Base-by-base conservation (phyloP, 1,284 basidiomycete genomes). In the Marasmius fiardii region DNA sequence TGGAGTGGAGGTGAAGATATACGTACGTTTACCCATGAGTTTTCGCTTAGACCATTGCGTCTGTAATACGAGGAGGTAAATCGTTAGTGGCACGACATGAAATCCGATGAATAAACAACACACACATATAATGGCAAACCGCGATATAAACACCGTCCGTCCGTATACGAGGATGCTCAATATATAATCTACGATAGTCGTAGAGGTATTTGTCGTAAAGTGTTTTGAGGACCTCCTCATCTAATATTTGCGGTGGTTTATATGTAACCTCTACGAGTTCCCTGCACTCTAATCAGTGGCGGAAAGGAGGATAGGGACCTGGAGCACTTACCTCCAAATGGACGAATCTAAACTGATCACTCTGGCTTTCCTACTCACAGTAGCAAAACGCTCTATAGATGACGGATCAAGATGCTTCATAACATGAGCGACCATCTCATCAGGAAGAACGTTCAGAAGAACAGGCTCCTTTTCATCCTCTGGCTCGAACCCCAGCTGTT, bases 141-240 rank as follows among this genome's bases (percentile, higher is more conserved):
- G 92, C 85, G 56, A 96, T 95, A 68, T 95, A 95, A 16, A 93
- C 85, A 4, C 93, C 93, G 61, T 95, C 93, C 61, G 90, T 71
- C 43, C 93, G 83, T 37, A 95, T 68, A 34, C 93, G 81, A 14
- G 93, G 92, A 60, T 92, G 87, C 66, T 93, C 88, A 43, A 95
- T 81, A 66, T 83, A 90, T 4, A 90, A 70, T 23, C 86, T 83
- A 37, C 93, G 80, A 71, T 85, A 92, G 67, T 92, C 84, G 49
- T 73, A 78, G 49, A 71, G 67, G 66, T 85, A 86, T 39, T 71
- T 71, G 24, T 77, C 67, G 5, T 85, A 72, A 16, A 91, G 71
- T 1, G 74, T 67, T 33, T 73, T 65, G 51, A 88, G 61, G 16
- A 72, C 67, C 34, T 79, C 71, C 24, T 76, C 68, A 37, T 78